These are phyloP conservation scores for Gastrodia elata DNA, from an alignment of 106 monocot genomes.

Conservation along the genomic window DNA sequence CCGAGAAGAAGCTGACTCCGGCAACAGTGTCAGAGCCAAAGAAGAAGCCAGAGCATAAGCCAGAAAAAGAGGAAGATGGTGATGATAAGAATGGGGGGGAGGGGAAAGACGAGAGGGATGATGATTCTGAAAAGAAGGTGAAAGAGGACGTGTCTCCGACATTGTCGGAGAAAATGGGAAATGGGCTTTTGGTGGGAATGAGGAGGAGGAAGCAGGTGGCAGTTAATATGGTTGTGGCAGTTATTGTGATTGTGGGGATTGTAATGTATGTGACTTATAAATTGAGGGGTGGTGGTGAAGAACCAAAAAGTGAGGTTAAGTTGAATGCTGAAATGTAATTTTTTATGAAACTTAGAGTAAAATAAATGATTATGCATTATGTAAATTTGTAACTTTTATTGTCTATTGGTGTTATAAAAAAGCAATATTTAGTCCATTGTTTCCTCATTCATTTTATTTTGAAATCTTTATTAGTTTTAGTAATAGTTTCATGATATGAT, in stretches of 20 bases:
- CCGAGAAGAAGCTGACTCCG: not conserved
- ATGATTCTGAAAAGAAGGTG: too few relatives aligned
- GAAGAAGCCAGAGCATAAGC: not conserved
- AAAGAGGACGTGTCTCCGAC: not conserved
- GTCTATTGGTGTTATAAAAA: too few relatives aligned
- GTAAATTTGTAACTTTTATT: not conserved
- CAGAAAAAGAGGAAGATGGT: not conserved
- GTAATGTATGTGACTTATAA: slow-evolving; percentile 9
- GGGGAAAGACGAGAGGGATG: too few relatives aligned
- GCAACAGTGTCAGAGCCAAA: not conserved
- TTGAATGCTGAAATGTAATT: not conserved
- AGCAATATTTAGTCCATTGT: too few relatives aligned
- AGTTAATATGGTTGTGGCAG: slow-evolving; percentile 8
- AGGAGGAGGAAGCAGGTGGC: not conserved
- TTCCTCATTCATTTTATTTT: too few relatives aligned
- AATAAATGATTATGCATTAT: not conserved
- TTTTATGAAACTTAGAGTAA: not conserved
- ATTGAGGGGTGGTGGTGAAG: not conserved
- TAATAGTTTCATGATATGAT: not conserved
- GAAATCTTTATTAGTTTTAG: not conserved
- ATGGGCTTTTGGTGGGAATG: not conserved
- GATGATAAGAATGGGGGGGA: not conserved
- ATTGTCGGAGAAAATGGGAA: not conserved
- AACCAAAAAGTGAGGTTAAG: not conserved
- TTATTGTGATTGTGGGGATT: slow-evolving; percentile 1